These are phyloP conservation scores for Globisporangium okanoganense DNA, from an alignment of 352 stramenopile species.

Conservation along the genomic window DNA sequence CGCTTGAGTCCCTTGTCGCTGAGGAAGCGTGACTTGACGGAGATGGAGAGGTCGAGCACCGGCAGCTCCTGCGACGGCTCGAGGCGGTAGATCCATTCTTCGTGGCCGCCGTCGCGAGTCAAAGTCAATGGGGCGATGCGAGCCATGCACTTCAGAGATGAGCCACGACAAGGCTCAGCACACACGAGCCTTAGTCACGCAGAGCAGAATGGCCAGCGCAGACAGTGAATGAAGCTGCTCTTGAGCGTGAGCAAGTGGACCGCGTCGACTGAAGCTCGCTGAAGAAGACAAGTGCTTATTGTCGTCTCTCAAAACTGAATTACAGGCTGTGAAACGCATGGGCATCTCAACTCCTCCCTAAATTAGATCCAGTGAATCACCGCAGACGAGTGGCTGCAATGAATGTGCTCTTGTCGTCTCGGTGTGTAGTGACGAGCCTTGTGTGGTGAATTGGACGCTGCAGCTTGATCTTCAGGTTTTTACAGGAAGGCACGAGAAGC, in stretches of 20 bases:
- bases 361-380: too few relatives aligned
- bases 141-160: background rate
- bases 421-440: too few relatives aligned
- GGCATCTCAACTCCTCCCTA: too few relatives aligned
- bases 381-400: too few relatives aligned
- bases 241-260: background rate
- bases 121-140: background rate
- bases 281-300: too few relatives aligned
- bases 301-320: too few relatives aligned
- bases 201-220: background rate
- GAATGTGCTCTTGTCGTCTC: too few relatives aligned
- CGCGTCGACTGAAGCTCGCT: background rate
- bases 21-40: conserved; percentile 15
- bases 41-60: conserved; percentile 14
- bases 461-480: too few relatives aligned
- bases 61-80: conserved; percentile 12
- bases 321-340: too few relatives aligned
- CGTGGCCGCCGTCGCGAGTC: background rate
- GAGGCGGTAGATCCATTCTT: conserved; percentile 15
- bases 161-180: background rate
- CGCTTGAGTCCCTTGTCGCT: background rate
- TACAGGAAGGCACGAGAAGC: too few relatives aligned
- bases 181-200: background rate
- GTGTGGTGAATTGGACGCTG: too few relatives aligned
- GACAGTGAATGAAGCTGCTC: background rate